phyloP scores from a whole-genome alignment of 768 basidiomycete genomes.

The Amanita jacksonii region DNA sequence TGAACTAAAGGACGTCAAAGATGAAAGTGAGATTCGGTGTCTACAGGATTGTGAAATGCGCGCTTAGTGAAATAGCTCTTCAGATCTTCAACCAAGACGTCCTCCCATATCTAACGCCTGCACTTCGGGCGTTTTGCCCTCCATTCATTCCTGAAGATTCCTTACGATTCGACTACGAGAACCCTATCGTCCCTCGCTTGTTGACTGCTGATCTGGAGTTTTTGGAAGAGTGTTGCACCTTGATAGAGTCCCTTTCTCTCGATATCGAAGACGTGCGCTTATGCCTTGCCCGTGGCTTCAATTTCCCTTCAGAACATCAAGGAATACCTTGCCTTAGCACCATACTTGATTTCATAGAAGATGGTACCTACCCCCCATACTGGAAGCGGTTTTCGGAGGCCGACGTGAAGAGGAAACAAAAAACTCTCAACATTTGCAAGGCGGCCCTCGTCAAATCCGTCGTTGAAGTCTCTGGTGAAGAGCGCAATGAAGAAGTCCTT shows the following conservation, averaged over 20 bases:
- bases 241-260: slow-evolving; percentile 68
- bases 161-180: slow-evolving; percentile 28
- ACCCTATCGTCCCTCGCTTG: slow-evolving; percentile 34
- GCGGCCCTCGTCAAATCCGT: slow-evolving; percentile 78
- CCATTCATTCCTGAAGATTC: slow-evolving; percentile 32
- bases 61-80: not conserved
- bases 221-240: slow-evolving; percentile 64
- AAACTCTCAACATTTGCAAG: slow-evolving; percentile 74
- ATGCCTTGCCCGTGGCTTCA: slow-evolving; percentile 57
- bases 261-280: slow-evolving; percentile 72
- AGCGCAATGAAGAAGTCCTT: slow-evolving; percentile 66
- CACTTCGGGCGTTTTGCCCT: slow-evolving; percentile 52
- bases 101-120: slow-evolving; percentile 51
- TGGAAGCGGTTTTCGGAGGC: slow-evolving; percentile 47
- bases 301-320: slow-evolving; percentile 47
- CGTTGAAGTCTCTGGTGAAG: slow-evolving; percentile 79
- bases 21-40: slow-evolving; percentile 44
- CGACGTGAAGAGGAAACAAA: slow-evolving; percentile 52
- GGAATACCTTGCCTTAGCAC: slow-evolving; percentile 48
- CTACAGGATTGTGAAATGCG: slow-evolving; percentile 1
- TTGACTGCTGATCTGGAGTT: slow-evolving; percentile 60
- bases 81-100: slow-evolving; percentile 53
- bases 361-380: slow-evolving; percentile 53
- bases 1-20: slow-evolving; percentile 62
- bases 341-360: slow-evolving; percentile 69